phyloP scores from a whole-genome alignment of 2,329 filamentous ascomycete species.

The Kalaharituber pfeilii region DNA sequence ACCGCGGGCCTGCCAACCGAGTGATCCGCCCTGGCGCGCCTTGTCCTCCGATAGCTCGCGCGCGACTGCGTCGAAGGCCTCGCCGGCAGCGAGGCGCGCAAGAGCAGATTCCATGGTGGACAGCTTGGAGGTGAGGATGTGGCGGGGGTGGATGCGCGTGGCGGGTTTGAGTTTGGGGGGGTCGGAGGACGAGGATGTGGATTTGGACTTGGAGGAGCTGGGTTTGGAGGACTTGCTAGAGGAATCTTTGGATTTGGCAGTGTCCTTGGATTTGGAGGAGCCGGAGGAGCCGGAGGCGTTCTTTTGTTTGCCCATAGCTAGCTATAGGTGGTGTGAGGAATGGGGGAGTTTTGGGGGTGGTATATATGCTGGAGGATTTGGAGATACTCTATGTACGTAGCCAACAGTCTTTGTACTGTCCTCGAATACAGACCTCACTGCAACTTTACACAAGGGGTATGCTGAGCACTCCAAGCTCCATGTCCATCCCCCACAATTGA shows the following conservation, averaged over 20 bases:
- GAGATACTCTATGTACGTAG: too few relatives aligned
- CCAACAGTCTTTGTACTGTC: too few relatives aligned
- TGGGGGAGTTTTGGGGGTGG: too few relatives aligned
- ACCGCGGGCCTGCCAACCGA: slow-evolving; percentile 22
- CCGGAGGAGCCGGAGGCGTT: too few relatives aligned
- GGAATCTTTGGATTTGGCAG: slow-evolving; percentile 14
- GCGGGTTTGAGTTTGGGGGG: slow-evolving; percentile 20
- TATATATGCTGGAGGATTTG: too few relatives aligned
- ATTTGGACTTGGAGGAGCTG: slow-evolving; percentile 15
- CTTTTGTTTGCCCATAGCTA: too few relatives aligned
- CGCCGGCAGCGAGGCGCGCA: slow-evolving; percentile 19
- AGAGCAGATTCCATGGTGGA: slow-evolving; percentile 19
- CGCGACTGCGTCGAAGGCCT: slow-evolving; percentile 21
- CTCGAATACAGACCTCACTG: too few relatives aligned
- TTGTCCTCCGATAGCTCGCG: slow-evolving; percentile 22
- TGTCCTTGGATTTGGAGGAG: slow-evolving; percentile 5
- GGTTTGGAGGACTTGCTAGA: slow-evolving; percentile 13
- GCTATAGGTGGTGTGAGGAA: too few relatives aligned
- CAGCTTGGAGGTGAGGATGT: slow-evolving; percentile 23
- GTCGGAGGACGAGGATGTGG: slow-evolving; percentile 7
- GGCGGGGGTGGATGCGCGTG: slow-evolving; percentile 21
- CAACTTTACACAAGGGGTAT: too few relatives aligned
- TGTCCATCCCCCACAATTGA: too few relatives aligned
- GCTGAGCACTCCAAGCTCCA: too few relatives aligned
- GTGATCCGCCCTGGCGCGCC: slow-evolving; percentile 20